Evolutionary conservation across 2,329 filamentous ascomycete genomes (phyloP).

Genomic region (Raffaelea ambrosiae): DNA sequence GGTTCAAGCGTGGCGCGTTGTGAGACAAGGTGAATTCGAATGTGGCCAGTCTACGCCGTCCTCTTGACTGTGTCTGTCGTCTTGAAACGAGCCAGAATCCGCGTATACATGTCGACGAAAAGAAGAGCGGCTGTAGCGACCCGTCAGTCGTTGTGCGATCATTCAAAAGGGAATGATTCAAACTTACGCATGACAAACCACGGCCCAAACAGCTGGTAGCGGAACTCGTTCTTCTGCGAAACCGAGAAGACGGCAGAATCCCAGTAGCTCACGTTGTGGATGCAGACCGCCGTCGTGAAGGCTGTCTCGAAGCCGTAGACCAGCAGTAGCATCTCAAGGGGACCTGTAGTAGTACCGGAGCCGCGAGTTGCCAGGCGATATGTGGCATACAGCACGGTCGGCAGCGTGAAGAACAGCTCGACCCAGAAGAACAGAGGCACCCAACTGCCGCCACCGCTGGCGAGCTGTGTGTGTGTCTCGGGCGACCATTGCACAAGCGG

Average conservation of each 20-base stretch:
- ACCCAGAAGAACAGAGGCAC: slow-evolving; percentile 41
- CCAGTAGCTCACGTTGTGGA: slow-evolving; percentile 41
- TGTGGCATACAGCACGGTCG: slow-evolving; percentile 39
- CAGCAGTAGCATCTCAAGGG: slow-evolving; percentile 40
- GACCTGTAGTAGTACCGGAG: slow-evolving; percentile 22
- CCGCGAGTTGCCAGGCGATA: slow-evolving; percentile 22
- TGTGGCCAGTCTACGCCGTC: slow-evolving; percentile 20
- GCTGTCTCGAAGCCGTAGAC: slow-evolving; percentile 43
- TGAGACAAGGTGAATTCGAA: no score
- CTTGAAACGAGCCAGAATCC: slow-evolving; percentile 34
- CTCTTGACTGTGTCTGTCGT: slow-evolving; percentile 31
- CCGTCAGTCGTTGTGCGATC: no score
- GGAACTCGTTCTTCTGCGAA: slow-evolving; percentile 35
- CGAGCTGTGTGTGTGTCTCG: slow-evolving; percentile 8
- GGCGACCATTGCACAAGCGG: slow-evolving; percentile 37
- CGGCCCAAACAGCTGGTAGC: slow-evolving; percentile 41
- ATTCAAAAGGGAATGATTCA: background rate
- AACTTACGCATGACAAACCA: slow-evolving; percentile 46
- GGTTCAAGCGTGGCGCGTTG: no score
- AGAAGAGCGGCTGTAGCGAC: slow-evolving; percentile 17
- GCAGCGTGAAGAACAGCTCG: slow-evolving; percentile 42
- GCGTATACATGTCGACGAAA: slow-evolving; percentile 44
- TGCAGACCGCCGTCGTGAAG: slow-evolving; percentile 42
- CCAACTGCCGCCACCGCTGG: slow-evolving; percentile 29
- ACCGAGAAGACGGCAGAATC: slow-evolving; percentile 33